Conservation (phyloP, 345 rosid species). For the Populus alba region DNA sequence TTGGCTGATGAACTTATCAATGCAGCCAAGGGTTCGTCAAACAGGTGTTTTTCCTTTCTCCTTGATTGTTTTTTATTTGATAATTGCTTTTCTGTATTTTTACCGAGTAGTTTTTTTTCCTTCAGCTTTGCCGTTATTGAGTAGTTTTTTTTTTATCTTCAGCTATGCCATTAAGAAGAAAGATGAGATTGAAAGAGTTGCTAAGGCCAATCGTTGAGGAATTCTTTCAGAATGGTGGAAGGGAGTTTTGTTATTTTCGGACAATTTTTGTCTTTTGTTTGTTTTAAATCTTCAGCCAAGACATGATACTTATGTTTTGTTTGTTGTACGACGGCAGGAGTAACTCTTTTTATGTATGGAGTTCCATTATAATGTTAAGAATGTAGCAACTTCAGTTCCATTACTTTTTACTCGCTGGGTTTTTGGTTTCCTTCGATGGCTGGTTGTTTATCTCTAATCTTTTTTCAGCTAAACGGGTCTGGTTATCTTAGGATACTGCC, state of each 20-base stretch:
- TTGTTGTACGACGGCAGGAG: neutral
- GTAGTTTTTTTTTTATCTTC: neutral
- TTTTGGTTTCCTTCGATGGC: neutral
- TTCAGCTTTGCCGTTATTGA: slow-evolving; percentile 64
- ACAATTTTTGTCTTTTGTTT: neutral
- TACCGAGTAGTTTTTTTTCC: neutral
- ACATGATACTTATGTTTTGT: neutral
- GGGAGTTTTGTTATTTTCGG: neutral
- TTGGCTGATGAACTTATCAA: slow-evolving; percentile 97
- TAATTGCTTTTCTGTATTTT: neutral
- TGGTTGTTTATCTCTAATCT: no score
- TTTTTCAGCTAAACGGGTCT: no score
- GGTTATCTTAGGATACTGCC: no score
- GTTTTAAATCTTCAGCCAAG: neutral
- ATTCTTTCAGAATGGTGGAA: neutral
- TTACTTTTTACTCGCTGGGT: neutral
- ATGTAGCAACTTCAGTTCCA: neutral
- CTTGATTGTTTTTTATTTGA: neutral
- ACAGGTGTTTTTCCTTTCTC: slow-evolving; percentile 47
- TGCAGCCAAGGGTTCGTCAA: slow-evolving; percentile 97
- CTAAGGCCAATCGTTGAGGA: slow-evolving; percentile 89
- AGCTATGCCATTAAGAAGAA: slow-evolving; percentile 96
- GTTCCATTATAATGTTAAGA: neutral
- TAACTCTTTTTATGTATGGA: neutral
- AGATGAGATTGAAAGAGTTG: slow-evolving; percentile 97